Conservation (phyloP, 2,329 filamentous ascomycete genomes). For the Colletotrichum gloeosporioides region DNA sequence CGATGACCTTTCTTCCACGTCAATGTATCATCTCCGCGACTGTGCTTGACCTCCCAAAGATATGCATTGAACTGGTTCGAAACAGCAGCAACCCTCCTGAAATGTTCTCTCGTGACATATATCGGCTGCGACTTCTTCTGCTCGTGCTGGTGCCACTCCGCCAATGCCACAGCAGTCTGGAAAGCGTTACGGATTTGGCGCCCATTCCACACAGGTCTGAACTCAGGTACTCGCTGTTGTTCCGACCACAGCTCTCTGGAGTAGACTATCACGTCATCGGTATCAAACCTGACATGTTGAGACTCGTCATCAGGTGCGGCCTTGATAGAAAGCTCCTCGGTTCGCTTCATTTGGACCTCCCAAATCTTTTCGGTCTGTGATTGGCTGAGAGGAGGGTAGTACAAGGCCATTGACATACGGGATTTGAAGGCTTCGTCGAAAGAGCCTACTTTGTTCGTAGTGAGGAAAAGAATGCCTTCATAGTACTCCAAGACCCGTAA, state of each 20-base stretch:
- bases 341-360: conserved; percentile 37
- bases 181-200: conserved; percentile 48
- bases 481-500: conserved; percentile 56
- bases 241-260: neutral
- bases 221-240: conserved; percentile 19
- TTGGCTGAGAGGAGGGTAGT: conserved; percentile 41
- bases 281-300: conserved; percentile 30
- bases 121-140: conserved; percentile 16
- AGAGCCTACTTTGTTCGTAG: conserved; percentile 52
- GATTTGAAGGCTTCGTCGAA: conserved; percentile 56
- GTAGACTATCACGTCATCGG: no score
- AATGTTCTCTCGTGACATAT: conserved; percentile 19
- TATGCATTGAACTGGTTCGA: conserved; percentile 26
- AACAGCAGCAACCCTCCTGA: conserved; percentile 22
- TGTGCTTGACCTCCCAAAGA: conserved; percentile 1
- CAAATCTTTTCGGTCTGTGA: conserved; percentile 47
- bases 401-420: conserved; percentile 48
- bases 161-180: conserved; percentile 50
- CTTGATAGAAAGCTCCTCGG: conserved; percentile 21
- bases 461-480: conserved; percentile 54
- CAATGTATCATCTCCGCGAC: neutral
- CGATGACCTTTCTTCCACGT: neutral
- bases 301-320: conserved; percentile 34
- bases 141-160: conserved; percentile 35
- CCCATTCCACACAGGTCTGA: conserved; percentile 47